phyloP scores from a whole-genome alignment of 225 moss, liverwort and hornwort genomes.

The Straminergon stramineum region DNA sequence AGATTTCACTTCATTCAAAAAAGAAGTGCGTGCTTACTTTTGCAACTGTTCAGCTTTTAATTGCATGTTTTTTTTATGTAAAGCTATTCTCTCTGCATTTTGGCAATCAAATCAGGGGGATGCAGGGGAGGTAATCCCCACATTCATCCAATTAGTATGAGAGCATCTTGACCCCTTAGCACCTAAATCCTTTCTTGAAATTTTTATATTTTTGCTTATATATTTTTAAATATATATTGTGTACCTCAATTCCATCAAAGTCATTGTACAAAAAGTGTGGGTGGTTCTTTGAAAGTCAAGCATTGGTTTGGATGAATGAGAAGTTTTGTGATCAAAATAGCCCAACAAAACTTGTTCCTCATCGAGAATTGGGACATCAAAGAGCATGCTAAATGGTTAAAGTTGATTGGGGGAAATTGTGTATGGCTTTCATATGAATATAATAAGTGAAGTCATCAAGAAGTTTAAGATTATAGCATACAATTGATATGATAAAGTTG shows the following conservation, averaged over 20 bases:
- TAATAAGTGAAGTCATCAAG: not conserved
- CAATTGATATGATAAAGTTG: not conserved
- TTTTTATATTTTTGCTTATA: not conserved
- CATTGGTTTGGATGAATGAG: not conserved
- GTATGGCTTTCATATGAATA: not conserved
- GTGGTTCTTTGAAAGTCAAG: not conserved
- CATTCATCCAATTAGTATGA: not conserved
- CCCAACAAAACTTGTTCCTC: not conserved
- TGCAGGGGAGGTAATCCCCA: not conserved
- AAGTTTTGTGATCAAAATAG: not conserved
- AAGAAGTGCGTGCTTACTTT: not conserved
- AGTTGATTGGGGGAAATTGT: not conserved
- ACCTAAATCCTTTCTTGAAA: not conserved
- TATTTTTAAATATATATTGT: not conserved
- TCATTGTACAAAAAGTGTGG: too few relatives aligned
- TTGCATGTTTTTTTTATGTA: not conserved
- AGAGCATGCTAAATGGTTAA: not conserved
- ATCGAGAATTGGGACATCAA: not conserved
- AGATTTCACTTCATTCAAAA: not conserved
- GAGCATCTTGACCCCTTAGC: not conserved
- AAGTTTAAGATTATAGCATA: not conserved
- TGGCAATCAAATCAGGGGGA: not conserved
- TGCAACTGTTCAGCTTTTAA: not conserved
- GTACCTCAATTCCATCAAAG: not conserved
- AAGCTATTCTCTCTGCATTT: not conserved